Evolutionary conservation across 2,329 filamentous ascomycete species (phyloP).

Genomic region (Cercospora sp.): DNA sequence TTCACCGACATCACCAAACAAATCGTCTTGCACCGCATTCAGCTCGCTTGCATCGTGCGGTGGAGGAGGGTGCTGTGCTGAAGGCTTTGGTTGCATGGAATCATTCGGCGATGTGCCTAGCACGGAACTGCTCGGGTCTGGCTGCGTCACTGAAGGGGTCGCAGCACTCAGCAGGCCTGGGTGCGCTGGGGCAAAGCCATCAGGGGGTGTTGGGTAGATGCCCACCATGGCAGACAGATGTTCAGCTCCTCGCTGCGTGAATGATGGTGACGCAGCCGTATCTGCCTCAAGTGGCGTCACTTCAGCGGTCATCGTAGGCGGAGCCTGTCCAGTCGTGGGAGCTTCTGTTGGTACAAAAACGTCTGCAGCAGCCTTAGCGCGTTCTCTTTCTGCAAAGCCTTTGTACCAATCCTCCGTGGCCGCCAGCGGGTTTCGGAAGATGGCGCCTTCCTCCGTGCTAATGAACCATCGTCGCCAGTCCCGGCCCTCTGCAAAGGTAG

Average conservation of each 20-base stretch:
- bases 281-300: neutral
- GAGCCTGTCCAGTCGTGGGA: neutral
- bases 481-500: slow-evolving; percentile 2
- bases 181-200: slow-evolving; percentile 46
- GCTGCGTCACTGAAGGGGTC: slow-evolving; percentile 23
- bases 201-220: slow-evolving; percentile 72
- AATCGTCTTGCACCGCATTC: slow-evolving; percentile 54
- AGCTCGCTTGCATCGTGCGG: slow-evolving; percentile 5
- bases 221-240: slow-evolving; percentile 45
- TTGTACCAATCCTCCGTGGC: slow-evolving; percentile 36
- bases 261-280: slow-evolving; percentile 33
- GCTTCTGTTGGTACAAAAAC: neutral
- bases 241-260: slow-evolving; percentile 45
- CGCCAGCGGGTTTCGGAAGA: slow-evolving; percentile 36
- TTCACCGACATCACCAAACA: slow-evolving; percentile 63
- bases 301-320: slow-evolving; percentile 1
- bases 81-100: slow-evolving; percentile 33
- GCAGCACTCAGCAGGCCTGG: slow-evolving; percentile 22
- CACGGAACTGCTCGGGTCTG: slow-evolving; percentile 12
- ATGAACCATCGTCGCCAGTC: slow-evolving; percentile 33
- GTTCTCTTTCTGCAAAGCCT: slow-evolving; percentile 24
- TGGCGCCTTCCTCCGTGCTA: slow-evolving; percentile 20
- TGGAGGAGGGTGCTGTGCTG: slow-evolving; percentile 7
- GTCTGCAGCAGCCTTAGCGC: slow-evolving; percentile 13
- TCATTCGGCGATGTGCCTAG: slow-evolving; percentile 11